Percentiles rank a stretch among this genome's conserved stretches.
These are phyloP conservation scores for Syzygium aromaticum DNA, from an alignment of 345 rosid species.

Conservation along the genomic window DNA sequence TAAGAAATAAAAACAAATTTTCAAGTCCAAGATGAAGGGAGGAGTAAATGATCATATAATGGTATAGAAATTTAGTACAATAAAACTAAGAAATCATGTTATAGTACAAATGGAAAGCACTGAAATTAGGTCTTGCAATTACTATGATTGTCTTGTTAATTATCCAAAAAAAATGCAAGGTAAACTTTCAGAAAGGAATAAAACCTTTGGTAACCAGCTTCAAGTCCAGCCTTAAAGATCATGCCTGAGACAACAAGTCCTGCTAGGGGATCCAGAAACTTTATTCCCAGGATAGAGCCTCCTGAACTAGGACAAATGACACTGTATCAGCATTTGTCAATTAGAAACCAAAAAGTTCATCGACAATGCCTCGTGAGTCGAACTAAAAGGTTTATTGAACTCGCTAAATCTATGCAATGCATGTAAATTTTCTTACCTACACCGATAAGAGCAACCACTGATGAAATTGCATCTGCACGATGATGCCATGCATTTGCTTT, in stretches of 20 bases:
- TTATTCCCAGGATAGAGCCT: conserved; percentile 82
- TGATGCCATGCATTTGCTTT: conserved; percentile 99
- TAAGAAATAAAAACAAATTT: neutral
- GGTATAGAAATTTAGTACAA: neutral
- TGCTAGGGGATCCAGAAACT: conserved; percentile 86
- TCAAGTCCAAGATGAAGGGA: neutral
- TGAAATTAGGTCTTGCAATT: neutral
- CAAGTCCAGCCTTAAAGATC: conserved; percentile 75
- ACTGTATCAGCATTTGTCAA: neutral
- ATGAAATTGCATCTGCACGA: conserved; percentile 92
- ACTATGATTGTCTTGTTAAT: neutral
- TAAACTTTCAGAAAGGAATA: neutral
- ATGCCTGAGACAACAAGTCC: conserved; percentile 85
- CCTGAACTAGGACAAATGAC: conserved; percentile 30
- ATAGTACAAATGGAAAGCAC: neutral
- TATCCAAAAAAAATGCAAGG: neutral
- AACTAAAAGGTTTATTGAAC: neutral
- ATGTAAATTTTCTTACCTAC: conserved; percentile 42
- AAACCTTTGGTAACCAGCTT: conserved; percentile 87
- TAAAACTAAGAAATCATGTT: neutral
- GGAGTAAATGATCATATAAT: neutral
- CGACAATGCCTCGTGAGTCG: neutral
- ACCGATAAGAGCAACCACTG: conserved; percentile 84
- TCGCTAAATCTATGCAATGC: neutral
- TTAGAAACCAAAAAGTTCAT: neutral